Evolutionary conservation across 2,329 filamentous ascomycete genomes (phyloP).

Genomic region (Westerdykella ornata): DNA sequence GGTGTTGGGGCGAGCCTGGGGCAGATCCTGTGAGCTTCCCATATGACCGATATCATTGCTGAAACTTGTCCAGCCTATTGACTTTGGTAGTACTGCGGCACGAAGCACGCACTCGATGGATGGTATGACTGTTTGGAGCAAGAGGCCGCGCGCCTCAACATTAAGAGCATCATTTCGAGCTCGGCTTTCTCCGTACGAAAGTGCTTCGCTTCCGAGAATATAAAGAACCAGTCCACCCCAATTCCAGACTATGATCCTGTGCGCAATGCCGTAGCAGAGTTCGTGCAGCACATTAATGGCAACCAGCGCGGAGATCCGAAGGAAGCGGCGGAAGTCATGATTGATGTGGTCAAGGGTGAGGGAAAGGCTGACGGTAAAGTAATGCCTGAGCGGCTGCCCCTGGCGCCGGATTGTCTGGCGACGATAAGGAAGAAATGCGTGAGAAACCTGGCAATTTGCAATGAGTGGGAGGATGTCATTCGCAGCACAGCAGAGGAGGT

Average conservation of each 20-base stretch:
- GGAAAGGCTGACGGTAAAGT: conserved; percentile 16
- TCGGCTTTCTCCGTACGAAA: conserved; percentile 33
- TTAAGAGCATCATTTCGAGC: conserved; percentile 35
- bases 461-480: conserved; percentile 12
- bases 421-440: conserved; percentile 6
- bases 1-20: conserved; percentile 9
- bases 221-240: conserved; percentile 10
- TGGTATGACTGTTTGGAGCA: conserved; percentile 4
- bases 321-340: conserved; percentile 11
- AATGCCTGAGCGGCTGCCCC: conserved; percentile 20
- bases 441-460: conserved; percentile 5
- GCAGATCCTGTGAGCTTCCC: conserved; percentile 12
- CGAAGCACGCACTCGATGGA: conserved; percentile 31
- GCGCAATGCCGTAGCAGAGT: conserved; percentile 13
- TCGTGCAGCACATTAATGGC: conserved; percentile 6
- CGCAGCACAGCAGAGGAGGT: conserved; percentile 3
- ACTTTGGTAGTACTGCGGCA: conserved; percentile 24
- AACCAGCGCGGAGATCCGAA: conserved; percentile 16
- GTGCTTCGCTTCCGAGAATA: conserved; percentile 19
- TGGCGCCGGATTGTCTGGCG: conserved; percentile 21
- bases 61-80: not conserved
- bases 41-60: not conserved
- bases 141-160: conserved; percentile 31
- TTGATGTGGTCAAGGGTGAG: conserved; percentile 10
- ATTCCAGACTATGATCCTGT: conserved; percentile 15